Evolutionary conservation across 2,329 filamentous ascomycete genomes (phyloP), one percentile per base, ranked within the genome.

Genomic region (Chaetothyriales sp.): DNA sequence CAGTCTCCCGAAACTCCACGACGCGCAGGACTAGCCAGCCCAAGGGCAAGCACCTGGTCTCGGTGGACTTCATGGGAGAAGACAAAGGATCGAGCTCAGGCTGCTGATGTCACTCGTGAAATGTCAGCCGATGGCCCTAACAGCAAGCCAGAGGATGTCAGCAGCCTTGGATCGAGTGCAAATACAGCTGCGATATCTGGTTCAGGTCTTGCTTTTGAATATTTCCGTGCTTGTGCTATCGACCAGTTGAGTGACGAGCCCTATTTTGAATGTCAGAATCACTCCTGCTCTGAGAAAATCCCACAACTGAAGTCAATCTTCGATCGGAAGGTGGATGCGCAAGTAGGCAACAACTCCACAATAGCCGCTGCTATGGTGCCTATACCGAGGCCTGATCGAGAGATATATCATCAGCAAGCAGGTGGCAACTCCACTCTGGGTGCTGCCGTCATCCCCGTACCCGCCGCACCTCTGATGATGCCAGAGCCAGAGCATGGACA

Each of bases 221-320:
- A 63, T 40, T 63, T 56, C 50, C 70, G 72, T 58, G 71, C 70
- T 4, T 70, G 69, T 55, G 66, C 69, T 1, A 66, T 72, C 54
- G 70, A 73, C 45, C 56, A 69, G n/a, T 65, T 70, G 49, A 70
- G 65, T 47, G 62, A 63, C 18, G 63, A 59, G 6, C 66, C 67
- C 0, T 73, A 67, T 54, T 72, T 72, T 47, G 67, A 72, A 53
- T 72, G 70, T 48, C 50, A 65, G 13, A 69, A 70, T 47, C 71
- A 73, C 56, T 60, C 67, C 18, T 72, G 69, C 49, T 61, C 64
- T 1, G 56, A 57, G 10, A 56, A 29, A 51, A 58, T 47, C 50
- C 58, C 53, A 28, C 53, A 51, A 49, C 50, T 58, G 44, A 52
- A 52, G 15, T 59, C 60, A 4, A 44, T 59, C 15, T 56, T 56